Evolutionary conservation across 352 stramenopile genomes (phyloP).

Genomic region (Phytopythium helicoides): DNA sequence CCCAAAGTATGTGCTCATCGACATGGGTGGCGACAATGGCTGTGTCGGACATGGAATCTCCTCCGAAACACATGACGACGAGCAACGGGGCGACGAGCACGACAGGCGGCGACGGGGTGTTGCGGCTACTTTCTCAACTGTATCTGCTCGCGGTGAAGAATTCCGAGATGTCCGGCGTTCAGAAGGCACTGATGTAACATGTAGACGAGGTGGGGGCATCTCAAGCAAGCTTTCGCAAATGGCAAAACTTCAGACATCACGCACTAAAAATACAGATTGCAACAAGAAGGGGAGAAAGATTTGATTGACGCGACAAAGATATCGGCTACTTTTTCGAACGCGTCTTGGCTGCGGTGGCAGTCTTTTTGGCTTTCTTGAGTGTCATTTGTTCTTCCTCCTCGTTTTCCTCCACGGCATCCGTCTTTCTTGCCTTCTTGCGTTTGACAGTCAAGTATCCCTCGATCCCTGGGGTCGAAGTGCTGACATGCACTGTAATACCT

Average conservation of each 20-base stretch:
- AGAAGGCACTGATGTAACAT: too few species aligned
- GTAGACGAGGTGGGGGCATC: too few species aligned
- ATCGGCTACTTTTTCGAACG: slow-evolving; percentile 15
- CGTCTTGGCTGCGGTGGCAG: slow-evolving; percentile 17
- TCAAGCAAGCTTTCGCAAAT: too few species aligned
- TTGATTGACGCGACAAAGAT: too few species aligned
- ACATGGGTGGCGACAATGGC: slow-evolving; percentile 25
- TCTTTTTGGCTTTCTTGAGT: slow-evolving; percentile 10
- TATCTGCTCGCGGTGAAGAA: background rate
- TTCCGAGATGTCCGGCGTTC: too few species aligned
- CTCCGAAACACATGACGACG: slow-evolving; percentile 2
- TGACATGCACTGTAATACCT: slow-evolving; percentile 1
- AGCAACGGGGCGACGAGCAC: slow-evolving; percentile 31
- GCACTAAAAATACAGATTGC: too few species aligned
- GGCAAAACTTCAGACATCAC: too few species aligned
- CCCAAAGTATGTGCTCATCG: slow-evolving; percentile 56
- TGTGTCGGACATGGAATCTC: background rate
- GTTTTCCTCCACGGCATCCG: slow-evolving; percentile 9
- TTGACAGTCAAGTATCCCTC: slow-evolving; percentile 3
- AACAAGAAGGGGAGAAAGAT: too few species aligned
- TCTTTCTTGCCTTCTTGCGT: background rate
- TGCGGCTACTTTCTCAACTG: background rate
- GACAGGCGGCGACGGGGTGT: slow-evolving; percentile 15
- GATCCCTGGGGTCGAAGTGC: background rate
- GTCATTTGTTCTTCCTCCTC: slow-evolving; percentile 9